phyloP scores from a whole-genome alignment of 129 eudicot genomes.

The Artemisia annua region DNA sequence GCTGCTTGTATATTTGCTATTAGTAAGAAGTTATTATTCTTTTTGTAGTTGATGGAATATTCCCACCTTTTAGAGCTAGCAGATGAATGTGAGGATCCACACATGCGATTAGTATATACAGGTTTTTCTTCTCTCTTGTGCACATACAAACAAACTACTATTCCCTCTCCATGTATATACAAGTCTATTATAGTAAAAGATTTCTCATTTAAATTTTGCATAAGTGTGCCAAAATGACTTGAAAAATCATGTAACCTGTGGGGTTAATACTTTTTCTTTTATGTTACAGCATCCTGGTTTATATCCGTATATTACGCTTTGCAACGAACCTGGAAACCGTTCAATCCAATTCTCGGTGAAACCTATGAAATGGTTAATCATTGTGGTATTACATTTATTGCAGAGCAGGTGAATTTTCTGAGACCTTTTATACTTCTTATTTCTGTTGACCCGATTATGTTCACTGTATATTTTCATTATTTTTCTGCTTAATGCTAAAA shows the following conservation, averaged over 20 bases:
- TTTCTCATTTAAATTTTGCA: not conserved
- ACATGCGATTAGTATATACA: constrained; percentile 86
- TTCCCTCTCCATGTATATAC: too few relatives aligned
- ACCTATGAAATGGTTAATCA: constrained; percentile 93
- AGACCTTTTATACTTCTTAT: not conserved
- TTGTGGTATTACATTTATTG: constrained; percentile 72
- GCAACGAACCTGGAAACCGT: constrained; percentile 95
- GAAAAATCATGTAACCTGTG: constrained; percentile 7
- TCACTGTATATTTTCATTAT: not conserved
- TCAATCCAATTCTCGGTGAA: constrained; percentile 97
- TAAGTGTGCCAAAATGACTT: constrained; percentile 2
- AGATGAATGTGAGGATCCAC: constrained; percentile 85
- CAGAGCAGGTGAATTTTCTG: constrained; percentile 71
- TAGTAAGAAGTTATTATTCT: constrained; percentile 4
- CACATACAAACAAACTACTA: too few relatives aligned
- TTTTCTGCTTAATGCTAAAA: not conserved
- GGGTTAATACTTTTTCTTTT: constrained; percentile 3
- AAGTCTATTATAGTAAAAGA: too few relatives aligned
- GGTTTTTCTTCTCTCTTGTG: constrained; percentile 20
- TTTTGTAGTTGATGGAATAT: constrained; percentile 84
- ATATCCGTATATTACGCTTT: constrained; percentile 78
- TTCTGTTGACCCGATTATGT: not conserved
- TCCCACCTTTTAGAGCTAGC: constrained; percentile 73
- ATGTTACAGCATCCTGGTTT: constrained; percentile 72
- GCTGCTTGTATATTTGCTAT: constrained; percentile 8